Base-by-base conservation (phyloP, 2,329 filamentous ascomycete species). In the Phyllosticta capitalensis region DNA sequence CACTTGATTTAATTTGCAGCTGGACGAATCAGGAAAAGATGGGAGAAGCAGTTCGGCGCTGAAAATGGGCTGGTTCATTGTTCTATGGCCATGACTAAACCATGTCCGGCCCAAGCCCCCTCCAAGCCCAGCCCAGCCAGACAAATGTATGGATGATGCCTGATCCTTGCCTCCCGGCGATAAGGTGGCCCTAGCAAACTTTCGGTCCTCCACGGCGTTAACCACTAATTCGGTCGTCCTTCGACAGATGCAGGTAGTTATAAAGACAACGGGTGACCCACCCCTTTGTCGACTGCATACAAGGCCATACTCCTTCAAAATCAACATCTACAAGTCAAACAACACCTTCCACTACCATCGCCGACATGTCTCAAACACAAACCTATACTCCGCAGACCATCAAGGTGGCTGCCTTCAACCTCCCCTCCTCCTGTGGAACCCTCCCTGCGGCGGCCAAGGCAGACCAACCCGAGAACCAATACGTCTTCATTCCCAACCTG, bases 401-500 rank as follows among this genome's bases (percentile, higher is more conserved):
- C 22, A 24, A 19, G 24, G 30, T 38, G 30, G 30, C 30, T 21
- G 26, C 21, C 26, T 22, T 26, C 51, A 12, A 10, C 56, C 20
- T 49, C 14, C 22, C 45, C 26, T 12, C 22, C 33, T n/a, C 10
- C 19, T 19, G 21, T n/a, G 26, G 9, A 48, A 49, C 49, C 30
- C 14, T 26, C 33, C 38, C 56, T 19, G n/a, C n/a, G n/a, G n/a
- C n/a, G n/a, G 45, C 26, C 51, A 45, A 51, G 22, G 30, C 54
- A 52, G 17, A 52, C n/a, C 30, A 52, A 24, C 26, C 52, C 24
- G 30, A n/a, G 22, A 59, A 52, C 21, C 57, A 61, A 51, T 57
- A 63, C 56, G 54, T 63, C 59, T 59, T 56, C 61, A 63, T 63
- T 49, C 56, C 61, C 56, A 61, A 63, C 59, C 53, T 63, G 1